Percentiles rank a stretch among this genome's conserved stretches.
These are phyloP conservation scores for Botrytis elliptica DNA, from an alignment of 2,329 filamentous ascomycete genomes.

Conservation along the genomic window DNA sequence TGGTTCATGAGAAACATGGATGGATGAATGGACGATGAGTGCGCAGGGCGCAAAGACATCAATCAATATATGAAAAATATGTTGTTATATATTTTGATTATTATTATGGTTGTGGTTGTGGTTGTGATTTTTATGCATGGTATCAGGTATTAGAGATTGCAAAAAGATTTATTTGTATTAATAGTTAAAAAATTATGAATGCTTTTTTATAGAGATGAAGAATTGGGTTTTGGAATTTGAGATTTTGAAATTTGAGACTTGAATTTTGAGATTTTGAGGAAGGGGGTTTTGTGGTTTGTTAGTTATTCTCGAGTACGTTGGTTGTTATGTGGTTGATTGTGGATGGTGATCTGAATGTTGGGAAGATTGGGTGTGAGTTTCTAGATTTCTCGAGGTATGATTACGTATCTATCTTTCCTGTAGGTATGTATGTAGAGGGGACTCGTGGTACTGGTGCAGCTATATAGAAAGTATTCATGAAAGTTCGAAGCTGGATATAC, in stretches of 20 bases:
- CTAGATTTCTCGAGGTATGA: background rate
- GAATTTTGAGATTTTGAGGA: background rate
- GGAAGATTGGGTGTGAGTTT: background rate
- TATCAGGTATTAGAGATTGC: background rate
- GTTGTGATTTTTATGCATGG: background rate
- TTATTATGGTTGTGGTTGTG: background rate
- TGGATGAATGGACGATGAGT: background rate
- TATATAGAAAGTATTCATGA: background rate
- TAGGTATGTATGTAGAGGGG: background rate
- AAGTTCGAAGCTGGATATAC: background rate
- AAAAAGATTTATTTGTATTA: background rate
- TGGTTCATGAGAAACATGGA: background rate
- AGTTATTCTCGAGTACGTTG: background rate
- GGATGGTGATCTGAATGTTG: background rate
- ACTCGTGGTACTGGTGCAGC: background rate
- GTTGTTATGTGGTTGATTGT: background rate
- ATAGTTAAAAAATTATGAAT: background rate
- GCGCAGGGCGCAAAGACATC: background rate
- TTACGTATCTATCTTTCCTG: background rate
- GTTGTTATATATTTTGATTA: background rate
- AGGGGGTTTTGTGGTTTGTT: background rate
- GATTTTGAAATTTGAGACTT: background rate
- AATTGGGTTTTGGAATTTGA: background rate
- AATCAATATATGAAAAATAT: background rate
- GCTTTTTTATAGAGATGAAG: background rate